A percentile compares a stretch with the other conserved stretches of the same genome.
Conservation (phyloP, 129 eudicot genomes). For the Escallonia rubra region DNA sequence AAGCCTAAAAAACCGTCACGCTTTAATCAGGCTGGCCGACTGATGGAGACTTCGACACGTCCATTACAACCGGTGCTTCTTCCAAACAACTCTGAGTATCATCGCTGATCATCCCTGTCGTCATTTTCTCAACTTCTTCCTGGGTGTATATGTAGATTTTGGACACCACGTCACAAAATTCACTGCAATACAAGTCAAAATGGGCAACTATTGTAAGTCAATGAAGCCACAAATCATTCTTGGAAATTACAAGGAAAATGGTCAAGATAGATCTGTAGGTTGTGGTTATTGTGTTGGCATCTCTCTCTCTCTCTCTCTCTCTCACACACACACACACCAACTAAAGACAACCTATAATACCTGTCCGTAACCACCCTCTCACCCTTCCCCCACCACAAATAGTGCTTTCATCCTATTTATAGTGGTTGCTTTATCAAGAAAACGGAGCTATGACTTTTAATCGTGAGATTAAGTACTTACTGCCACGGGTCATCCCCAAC, state of each 20-base stretch:
- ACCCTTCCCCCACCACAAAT: neutral
- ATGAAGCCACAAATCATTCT: neutral
- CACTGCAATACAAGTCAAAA: constrained; percentile 38
- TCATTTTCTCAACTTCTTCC: constrained; percentile 92
- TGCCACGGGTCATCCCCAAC: constrained; percentile 93
- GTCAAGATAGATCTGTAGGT: neutral
- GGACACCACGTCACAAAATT: constrained; percentile 63
- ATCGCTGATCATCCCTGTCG: constrained; percentile 56
- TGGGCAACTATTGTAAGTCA: neutral
- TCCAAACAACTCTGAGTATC: constrained; percentile 92
- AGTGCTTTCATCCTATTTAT: neutral
- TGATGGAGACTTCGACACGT: constrained; percentile 61
- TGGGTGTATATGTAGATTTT: constrained; percentile 85
- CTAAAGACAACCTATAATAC: neutral
- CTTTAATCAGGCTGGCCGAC: constrained; percentile 41
- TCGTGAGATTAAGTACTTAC: constrained; percentile 40
- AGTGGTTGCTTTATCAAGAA: neutral
- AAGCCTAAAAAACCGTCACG: neutral
- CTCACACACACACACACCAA: neutral
- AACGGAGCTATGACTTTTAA: neutral
- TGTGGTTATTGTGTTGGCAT: neutral
- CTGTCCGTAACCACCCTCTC: neutral
- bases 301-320: neutral
- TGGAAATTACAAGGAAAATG: neutral
- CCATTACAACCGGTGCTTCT: constrained; percentile 67